Base-by-base conservation (phyloP, 495 filamentous ascomycete genomes). In the Xylaria palmicola region DNA sequence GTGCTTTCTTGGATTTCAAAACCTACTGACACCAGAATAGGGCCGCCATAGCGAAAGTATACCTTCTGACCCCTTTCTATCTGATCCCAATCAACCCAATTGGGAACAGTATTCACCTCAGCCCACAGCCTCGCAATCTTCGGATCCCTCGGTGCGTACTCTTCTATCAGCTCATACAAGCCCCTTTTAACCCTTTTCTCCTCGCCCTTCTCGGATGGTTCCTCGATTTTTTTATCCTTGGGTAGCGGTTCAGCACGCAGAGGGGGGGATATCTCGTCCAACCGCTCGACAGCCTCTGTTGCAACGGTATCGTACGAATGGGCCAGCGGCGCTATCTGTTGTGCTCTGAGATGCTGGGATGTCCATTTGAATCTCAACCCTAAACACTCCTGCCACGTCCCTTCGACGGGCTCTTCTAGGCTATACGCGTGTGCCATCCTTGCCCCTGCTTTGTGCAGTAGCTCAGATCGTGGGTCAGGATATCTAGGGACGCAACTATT, bases 1-100 rank as follows among this genome's bases (percentile, higher is more conserved):
- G 0, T 19, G 6, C 17, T 15, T 32, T 41, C 17, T 15, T 54
- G 32, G 34, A 36, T n/a, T 36, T 1, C 48, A 34, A 1, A 20
- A 48, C 72, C 62, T 63, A 74, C 73, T 29, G 73, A 81, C 6
- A 79, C 85, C 13, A 88, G 67, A 34, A 81, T 84, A 4, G 88
- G 83, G 17, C 82, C 85, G 20, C 85, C 88, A 68, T 93, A 94
- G 19, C 91, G 83, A 67, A 86, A 89, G 65, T 88, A 89, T 0
- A 88, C 80, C 24, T 84, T 78, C 69, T 91, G 88, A 0, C 85
- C 88, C 65, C 89, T 74, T 62, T 81, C 74, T 63, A 96, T 88
- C 68, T 92, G 89, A 9, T 82, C 79, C 90, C 89, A 94, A 70
- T 92, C 85, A 1, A 95, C 91, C 90, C 90, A 95, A 13, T 79